Percentiles rank a stretch among this genome's conserved stretches.
phyloP scores from a whole-genome alignment of 768 basidiomycete species.

The Exsudoporus frostii region DNA sequence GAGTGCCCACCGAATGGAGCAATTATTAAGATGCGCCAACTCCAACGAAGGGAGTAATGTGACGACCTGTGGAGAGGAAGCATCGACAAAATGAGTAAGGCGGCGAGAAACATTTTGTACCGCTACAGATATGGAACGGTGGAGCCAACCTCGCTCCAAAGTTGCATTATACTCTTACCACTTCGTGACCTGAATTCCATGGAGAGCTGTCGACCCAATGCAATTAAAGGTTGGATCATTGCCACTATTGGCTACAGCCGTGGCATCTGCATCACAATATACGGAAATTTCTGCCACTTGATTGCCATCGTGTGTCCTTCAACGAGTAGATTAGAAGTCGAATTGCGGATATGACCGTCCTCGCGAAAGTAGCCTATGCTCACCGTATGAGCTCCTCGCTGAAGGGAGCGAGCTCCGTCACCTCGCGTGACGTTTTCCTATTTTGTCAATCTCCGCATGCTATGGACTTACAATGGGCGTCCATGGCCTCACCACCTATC shows the following conservation, averaged over 20 bases:
- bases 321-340: background rate
- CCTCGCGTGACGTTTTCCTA: background rate
- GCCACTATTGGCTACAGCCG: constrained; percentile 2
- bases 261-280: background rate
- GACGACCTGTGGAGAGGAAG: background rate
- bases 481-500: constrained; percentile 50
- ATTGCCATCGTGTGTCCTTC: background rate
- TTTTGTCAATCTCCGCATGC: background rate
- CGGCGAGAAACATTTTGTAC: background rate
- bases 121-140: background rate
- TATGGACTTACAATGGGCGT: constrained; percentile 43
- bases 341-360: background rate
- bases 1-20: background rate
- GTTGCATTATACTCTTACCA: background rate
- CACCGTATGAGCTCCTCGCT: background rate
- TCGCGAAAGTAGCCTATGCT: background rate
- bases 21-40: background rate
- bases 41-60: background rate
- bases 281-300: constrained; percentile 2
- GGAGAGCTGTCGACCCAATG: background rate
- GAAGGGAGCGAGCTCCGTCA: background rate
- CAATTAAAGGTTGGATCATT: background rate
- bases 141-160: background rate
- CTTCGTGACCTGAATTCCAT: background rate
- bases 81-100: background rate